Evolutionary conservation across 768 basidiomycete species (phyloP).

Genomic region (Lentinula lateritia): DNA sequence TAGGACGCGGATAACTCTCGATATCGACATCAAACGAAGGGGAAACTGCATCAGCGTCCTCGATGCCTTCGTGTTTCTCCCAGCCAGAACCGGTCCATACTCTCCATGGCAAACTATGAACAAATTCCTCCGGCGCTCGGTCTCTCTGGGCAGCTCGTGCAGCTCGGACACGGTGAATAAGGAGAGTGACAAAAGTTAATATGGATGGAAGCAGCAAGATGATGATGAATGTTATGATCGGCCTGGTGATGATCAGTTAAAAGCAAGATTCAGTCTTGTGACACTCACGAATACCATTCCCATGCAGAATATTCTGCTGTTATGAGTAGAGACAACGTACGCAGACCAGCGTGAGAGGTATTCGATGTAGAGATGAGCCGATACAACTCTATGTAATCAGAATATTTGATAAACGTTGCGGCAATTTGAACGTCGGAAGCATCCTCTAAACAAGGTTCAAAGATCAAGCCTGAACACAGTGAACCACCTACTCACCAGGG

Average conservation of each 20-base stretch:
- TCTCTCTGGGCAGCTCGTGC: conserved; percentile 79
- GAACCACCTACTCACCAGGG: conserved; percentile 50
- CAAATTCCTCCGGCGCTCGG: conserved; percentile 77
- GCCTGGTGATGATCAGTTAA: conserved; percentile 33
- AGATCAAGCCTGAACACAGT: neutral
- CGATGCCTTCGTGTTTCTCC: conserved; percentile 63
- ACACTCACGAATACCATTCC: conserved; percentile 87
- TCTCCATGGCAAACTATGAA: conserved; percentile 73
- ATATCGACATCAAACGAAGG: conserved; percentile 27
- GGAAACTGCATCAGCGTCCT: conserved; percentile 21
- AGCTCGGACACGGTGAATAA: conserved; percentile 84
- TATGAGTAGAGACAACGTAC: conserved; percentile 71
- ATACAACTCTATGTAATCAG: conserved; percentile 69
- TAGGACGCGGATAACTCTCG: conserved; percentile 22
- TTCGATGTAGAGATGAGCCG: conserved; percentile 70
- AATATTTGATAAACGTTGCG: conserved; percentile 82
- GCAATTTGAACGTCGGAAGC: conserved; percentile 80
- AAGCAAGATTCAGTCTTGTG: neutral
- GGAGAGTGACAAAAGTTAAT: conserved; percentile 83
- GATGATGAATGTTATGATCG: conserved; percentile 80
- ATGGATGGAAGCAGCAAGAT: conserved; percentile 88
- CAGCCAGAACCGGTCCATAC: conserved; percentile 79
- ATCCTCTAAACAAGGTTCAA: conserved; percentile 48
- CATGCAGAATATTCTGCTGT: conserved; percentile 78
- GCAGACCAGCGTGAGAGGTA: conserved; percentile 72